Evolutionary conservation across 768 basidiomycete species (phyloP), one percentile per base, ranked within the genome.

Genomic region (Collybiopsis confluens): DNA sequence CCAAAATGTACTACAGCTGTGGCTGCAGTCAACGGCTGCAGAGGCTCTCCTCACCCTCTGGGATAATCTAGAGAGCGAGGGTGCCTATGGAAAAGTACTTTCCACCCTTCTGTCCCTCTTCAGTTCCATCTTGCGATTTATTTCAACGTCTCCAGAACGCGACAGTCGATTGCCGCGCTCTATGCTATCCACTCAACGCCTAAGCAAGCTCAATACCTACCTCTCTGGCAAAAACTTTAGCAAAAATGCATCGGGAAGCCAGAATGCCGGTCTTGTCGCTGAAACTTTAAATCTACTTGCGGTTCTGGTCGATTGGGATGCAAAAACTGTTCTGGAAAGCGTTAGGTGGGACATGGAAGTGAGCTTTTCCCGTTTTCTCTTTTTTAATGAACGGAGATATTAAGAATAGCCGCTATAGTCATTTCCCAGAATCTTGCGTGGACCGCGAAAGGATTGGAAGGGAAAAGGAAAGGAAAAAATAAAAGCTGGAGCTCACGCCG

Each of bases 21-120:
- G 47, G 47, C 35, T 48, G 2, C 30, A 37, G 33, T 48, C 35
- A 0, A 37, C 47, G 6, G 13, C 47, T 48, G 47, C 35, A 1
- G 47, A 48, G 20, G 47, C 47, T 37, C 47, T 48, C 9, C 23
- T 48, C 18, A 37, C 30, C 23, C 47, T 48, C 13, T 48, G 47
- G 47, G 47, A 48, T 13, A 21, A 48, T 23, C 20, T 48, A 13
- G 47, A 48, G 37, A 37, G 30, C 45, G 45, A 47, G 35, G 45
- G 30, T 6, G 44, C 44, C 13, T 45, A 45, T 27, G 44, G 44
- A 35, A 36, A 38, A 26, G 35, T 48, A 4, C 33, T 33, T 21
- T 37, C 47, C 3, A 35, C n/a, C 18, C 20, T 48, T 21, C n/a
- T 48, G 13, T 37, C 47, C 2, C 47, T 48, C 15, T 35, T 48